A percentile compares a stretch with the other conserved stretches of the same genome.
Conservation (phyloP, 441 rosid species). For the Gossypium schwendimanii region DNA sequence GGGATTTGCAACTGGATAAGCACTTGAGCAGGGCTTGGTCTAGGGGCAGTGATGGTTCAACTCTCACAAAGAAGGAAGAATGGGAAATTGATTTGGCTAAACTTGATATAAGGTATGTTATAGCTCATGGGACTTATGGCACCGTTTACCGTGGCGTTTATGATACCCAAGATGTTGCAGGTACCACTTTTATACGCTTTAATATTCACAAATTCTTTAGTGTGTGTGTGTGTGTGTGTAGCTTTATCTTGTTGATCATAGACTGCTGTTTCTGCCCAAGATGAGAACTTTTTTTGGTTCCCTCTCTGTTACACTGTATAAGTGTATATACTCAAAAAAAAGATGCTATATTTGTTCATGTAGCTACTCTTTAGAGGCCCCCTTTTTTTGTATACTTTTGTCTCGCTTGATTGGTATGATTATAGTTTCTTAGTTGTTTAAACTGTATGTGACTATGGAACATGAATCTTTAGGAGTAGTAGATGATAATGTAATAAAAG, state of each 20-base stretch:
- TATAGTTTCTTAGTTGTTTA: background rate
- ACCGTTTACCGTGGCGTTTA: constrained; percentile 60
- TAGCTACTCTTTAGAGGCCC: background rate
- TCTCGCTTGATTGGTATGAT: background rate
- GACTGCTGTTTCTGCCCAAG: background rate
- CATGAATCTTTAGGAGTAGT: background rate
- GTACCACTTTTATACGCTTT: constrained; percentile 18
- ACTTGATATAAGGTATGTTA: constrained; percentile 43
- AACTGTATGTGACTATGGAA: background rate
- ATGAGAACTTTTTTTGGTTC: background rate
- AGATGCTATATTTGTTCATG: background rate
- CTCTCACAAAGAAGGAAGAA: constrained; percentile 33
- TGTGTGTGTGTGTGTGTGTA: too few relatives aligned
- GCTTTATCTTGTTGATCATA: background rate
- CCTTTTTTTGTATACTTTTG: background rate
- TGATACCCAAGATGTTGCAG: constrained; percentile 64
- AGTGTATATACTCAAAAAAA: background rate
- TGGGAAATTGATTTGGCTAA: constrained; percentile 70
- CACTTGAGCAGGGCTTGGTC: constrained; percentile 41
- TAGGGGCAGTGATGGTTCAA: constrained; percentile 16
- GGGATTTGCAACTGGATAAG: constrained; percentile 61
- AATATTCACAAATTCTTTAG: background rate
- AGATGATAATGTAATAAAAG: background rate
- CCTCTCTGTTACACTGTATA: background rate
- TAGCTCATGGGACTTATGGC: constrained; percentile 64